Conservation (phyloP, 2,329 filamentous ascomycete genomes). For the Corinectria fuckeliana region DNA sequence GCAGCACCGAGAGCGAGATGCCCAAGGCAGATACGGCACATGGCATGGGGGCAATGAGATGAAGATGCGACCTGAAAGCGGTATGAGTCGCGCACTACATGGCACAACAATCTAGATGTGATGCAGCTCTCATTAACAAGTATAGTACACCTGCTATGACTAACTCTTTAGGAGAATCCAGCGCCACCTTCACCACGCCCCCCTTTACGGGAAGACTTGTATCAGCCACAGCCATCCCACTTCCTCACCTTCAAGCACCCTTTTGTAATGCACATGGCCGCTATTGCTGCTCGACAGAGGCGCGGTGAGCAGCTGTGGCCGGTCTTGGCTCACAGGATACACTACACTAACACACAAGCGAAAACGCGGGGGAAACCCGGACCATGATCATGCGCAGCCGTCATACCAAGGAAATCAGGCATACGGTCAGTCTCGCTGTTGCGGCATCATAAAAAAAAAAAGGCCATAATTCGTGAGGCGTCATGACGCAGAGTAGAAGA, state of each 20-base stretch:
- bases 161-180: neutral
- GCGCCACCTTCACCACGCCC: neutral
- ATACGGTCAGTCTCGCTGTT: neutral
- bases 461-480: neutral
- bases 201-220: neutral
- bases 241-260: neutral
- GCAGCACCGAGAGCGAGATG: conserved; percentile 28
- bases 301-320: conserved; percentile 6
- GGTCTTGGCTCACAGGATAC: conserved; percentile 5
- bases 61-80: conserved; percentile 2
- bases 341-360: neutral
- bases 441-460: neutral
- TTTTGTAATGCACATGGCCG: neutral
- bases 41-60: conserved; percentile 13
- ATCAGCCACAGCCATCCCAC: neutral
- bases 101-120: conserved; percentile 12
- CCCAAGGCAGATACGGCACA: too few species aligned
- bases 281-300: conserved; percentile 1
- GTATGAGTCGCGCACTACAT: conserved; percentile 6
- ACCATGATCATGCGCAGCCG: conserved; percentile 32
- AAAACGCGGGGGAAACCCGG: conserved; percentile 36
- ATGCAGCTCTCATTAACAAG: neutral
- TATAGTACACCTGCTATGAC: neutral
- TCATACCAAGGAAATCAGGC: conserved; percentile 12
- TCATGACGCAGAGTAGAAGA: neutral